Evolutionary conservation across 768 basidiomycete species (phyloP).

Genomic region (Phylloporus rhodoxanthus): DNA sequence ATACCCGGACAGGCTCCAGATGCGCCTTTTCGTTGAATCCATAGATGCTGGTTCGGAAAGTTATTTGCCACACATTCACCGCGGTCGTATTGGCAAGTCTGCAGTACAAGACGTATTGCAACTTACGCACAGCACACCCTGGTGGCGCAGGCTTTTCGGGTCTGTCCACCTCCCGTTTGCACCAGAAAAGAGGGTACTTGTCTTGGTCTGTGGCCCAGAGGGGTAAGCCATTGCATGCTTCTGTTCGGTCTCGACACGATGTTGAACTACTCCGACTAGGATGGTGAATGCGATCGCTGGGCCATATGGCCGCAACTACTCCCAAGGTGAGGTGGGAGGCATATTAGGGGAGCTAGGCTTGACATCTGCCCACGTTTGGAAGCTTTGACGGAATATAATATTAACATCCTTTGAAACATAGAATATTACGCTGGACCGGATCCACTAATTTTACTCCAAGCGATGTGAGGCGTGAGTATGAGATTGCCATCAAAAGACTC

Average conservation of each 20-base stretch:
- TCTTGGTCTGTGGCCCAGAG: constrained; percentile 83
- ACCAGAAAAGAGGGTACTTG: constrained; percentile 44
- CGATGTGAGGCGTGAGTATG: not conserved
- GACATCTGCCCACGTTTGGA: constrained; percentile 59
- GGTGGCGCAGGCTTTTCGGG: constrained; percentile 30
- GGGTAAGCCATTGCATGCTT: constrained; percentile 42
- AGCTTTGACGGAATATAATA: constrained; percentile 38
- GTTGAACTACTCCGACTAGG: constrained; percentile 31
- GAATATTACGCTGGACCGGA: not conserved
- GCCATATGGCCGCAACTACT: constrained; percentile 67
- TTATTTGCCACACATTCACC: constrained; percentile 27
- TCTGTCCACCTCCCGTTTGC: constrained; percentile 2
- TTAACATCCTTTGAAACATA: not conserved
- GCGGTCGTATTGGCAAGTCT: constrained; percentile 51
- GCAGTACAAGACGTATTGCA: constrained; percentile 42
- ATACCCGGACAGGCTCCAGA: constrained; percentile 49
- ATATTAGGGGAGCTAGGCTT: constrained; percentile 60
- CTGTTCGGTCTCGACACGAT: not conserved
- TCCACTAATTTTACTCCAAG: not conserved
- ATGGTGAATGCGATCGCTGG: constrained; percentile 76
- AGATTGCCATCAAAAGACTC: no score
- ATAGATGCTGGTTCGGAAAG: constrained; percentile 16
- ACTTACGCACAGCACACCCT: constrained; percentile 18
- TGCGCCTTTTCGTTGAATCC: constrained; percentile 62
- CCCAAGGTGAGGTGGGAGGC: constrained; percentile 69